phyloP scores from a whole-genome alignment of 2,329 filamentous ascomycete species.

The Cordyceps militaris region DNA sequence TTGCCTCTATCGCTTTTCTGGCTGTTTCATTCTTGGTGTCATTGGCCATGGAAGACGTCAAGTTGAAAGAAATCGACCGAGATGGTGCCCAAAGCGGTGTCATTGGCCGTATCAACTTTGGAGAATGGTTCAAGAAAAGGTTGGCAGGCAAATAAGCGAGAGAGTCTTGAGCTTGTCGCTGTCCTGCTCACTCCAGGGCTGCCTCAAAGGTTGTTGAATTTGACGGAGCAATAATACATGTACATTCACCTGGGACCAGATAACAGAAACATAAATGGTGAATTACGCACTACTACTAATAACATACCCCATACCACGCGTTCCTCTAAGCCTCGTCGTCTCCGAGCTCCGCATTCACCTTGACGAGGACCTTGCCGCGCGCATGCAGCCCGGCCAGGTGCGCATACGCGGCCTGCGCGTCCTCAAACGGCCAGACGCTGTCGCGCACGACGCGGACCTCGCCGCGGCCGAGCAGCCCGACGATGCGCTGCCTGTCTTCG shows the following conservation, averaged over 20 bases:
- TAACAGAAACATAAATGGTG: neutral
- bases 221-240: neutral
- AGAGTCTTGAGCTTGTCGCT: neutral
- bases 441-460: conserved; percentile 30
- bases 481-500: conserved; percentile 26
- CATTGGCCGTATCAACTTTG: neutral
- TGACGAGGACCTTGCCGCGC: conserved; percentile 33
- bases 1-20: conserved; percentile 29
- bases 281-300: neutral
- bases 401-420: conserved; percentile 30
- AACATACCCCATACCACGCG: neutral
- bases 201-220: no score
- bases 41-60: conserved; percentile 2
- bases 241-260: no score
- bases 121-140: neutral
- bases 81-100: neutral
- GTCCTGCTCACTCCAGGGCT: no score
- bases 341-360: conserved; percentile 21
- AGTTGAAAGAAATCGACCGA: neutral
- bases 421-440: conserved; percentile 30
- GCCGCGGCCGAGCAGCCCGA: conserved; percentile 28
- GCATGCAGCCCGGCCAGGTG: conserved; percentile 27
- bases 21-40: neutral
- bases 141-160: neutral
- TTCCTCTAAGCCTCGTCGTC: conserved; percentile 19